phyloP scores from a whole-genome alignment of 371 early-diverging fungal genomes.

The Zopfochytrium polystomum region DNA sequence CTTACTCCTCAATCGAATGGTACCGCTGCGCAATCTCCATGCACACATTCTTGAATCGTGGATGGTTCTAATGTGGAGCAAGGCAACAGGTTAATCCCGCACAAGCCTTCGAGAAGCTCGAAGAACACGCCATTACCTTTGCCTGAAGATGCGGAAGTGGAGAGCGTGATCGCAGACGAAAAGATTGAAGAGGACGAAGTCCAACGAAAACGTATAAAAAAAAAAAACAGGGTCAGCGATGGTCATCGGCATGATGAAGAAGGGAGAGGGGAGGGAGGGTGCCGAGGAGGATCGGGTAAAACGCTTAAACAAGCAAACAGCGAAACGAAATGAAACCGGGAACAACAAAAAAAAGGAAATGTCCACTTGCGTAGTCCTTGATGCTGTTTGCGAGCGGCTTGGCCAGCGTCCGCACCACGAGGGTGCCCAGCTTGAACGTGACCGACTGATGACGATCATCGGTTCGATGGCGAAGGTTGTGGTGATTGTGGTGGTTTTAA shows the following conservation, averaged over 20 bases:
- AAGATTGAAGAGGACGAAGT: too few relatives aligned
- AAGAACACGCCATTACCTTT: too few relatives aligned
- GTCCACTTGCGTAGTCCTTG: slow-evolving; percentile 56
- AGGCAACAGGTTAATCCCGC: too few relatives aligned
- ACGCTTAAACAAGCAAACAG: too few relatives aligned
- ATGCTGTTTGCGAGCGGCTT: slow-evolving; percentile 80
- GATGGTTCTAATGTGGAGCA: slow-evolving; percentile 10
- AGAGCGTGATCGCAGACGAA: too few relatives aligned
- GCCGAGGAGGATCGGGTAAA: too few relatives aligned
- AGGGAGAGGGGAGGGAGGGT: neutral
- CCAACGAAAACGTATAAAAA: too few relatives aligned
- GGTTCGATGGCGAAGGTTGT: neutral
- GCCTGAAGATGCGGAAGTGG: too few relatives aligned
- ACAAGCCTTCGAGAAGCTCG: too few relatives aligned
- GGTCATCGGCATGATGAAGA: too few relatives aligned
- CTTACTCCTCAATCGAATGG: slow-evolving; percentile 30
- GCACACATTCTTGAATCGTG: slow-evolving; percentile 64
- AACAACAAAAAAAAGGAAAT: neutral
- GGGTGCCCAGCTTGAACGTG: slow-evolving; percentile 52
- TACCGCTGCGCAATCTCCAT: slow-evolving; percentile 69
- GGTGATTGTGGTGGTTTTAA: neutral
- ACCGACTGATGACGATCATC: slow-evolving; percentile 20
- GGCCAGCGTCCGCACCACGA: slow-evolving; percentile 71
- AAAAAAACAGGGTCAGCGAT: too few relatives aligned
- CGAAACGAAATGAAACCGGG: too few relatives aligned